Base-by-base conservation (phyloP, 2,329 filamentous ascomycete genomes). In the Aspergillus cejpii region DNA sequence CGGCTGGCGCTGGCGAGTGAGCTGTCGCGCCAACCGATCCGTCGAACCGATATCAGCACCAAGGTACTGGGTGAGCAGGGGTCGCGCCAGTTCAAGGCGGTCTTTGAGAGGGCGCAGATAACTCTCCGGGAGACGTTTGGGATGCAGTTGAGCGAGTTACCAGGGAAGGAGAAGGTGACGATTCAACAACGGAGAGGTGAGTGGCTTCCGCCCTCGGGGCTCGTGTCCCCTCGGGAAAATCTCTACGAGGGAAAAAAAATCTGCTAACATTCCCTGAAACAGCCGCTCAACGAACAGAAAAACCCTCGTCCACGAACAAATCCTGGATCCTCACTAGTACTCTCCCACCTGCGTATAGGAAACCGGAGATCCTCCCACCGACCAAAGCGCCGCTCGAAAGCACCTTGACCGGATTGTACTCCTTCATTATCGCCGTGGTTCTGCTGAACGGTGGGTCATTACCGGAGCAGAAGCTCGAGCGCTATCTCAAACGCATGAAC, bases 91-190 rank as follows among this genome's bases (percentile, higher is more conserved):
- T 97, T 96, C 64, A 89, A 81, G 61, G 65, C 70, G 10, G 80
- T 96, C 3, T 96, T 95, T 59, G 78, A 79, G 0, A 73, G 78
- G 31, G 87, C 91, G 33, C 91, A 98, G 64, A 67, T 72, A 26
- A 78, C 85, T 53, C 71, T 98, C 28, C 73, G 76, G 38, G 70
- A 71, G 1, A 76, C 83, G 1, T 97, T 95, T 67, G 92, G 92
- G n/a, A 95, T 97, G 89, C 78, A 90, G 63, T 78, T 98, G 75
- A 75, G 80, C 3, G 90, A 96, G 67, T 74, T 97, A 39, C 89
- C 92, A 0, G 74, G 78, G 1, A 79, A 78, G 58, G 91, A 96
- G 59, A 94, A 89, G 65, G 77, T 86, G 39, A 88, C 88, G 0
- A 68, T 95, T 26, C 81, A 81, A 47, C 86, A 94, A 61, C 80